phyloP scores from a whole-genome alignment of 2,329 filamentous ascomycete species.

The Teratosphaeria viscida region DNA sequence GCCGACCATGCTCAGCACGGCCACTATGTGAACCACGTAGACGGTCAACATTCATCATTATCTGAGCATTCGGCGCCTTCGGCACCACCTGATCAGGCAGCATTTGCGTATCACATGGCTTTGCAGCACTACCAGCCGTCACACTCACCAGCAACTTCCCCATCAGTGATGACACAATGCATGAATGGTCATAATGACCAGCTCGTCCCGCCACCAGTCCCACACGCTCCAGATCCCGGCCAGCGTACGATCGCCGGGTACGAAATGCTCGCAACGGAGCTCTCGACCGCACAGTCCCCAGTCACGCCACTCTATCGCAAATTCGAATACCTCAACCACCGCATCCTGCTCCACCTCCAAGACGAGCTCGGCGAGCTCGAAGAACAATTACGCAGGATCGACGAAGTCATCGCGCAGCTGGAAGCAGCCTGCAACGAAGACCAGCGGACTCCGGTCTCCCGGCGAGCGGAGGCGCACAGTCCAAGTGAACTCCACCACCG shows the following conservation, averaged over 20 bases:
- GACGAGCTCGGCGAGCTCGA: constrained; percentile 76
- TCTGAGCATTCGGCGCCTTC: constrained; percentile 12
- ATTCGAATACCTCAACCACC: constrained; percentile 73
- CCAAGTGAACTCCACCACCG: constrained; percentile 50
- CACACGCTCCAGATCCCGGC: constrained; percentile 21
- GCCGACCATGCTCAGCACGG: constrained; percentile 8
- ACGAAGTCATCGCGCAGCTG: constrained; percentile 45
- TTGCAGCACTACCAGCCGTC: constrained; percentile 20
- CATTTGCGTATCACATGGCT: constrained; percentile 17
- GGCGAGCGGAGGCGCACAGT: constrained; percentile 45
- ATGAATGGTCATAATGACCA: constrained; percentile 9
- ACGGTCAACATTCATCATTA: constrained; percentile 18
- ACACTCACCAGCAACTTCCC: constrained; percentile 8
- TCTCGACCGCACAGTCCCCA: constrained; percentile 27
- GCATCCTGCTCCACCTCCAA: constrained; percentile 71
- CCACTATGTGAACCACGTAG: constrained; percentile 12
- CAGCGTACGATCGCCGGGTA: constrained; percentile 42
- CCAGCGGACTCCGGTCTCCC: constrained; percentile 42
- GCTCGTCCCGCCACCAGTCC: constrained; percentile 15
- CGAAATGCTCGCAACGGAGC: constrained; percentile 48
- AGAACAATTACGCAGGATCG: constrained; percentile 61
- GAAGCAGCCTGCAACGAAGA: constrained; percentile 14
- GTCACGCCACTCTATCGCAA: constrained; percentile 62
- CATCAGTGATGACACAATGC: constrained; percentile 2
- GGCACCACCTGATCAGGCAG: constrained; percentile 16